A percentile compares a stretch with the other conserved stretches of the same genome.
phyloP scores from a whole-genome alignment of 345 rosid genomes.

The Euclidium syriacum region DNA sequence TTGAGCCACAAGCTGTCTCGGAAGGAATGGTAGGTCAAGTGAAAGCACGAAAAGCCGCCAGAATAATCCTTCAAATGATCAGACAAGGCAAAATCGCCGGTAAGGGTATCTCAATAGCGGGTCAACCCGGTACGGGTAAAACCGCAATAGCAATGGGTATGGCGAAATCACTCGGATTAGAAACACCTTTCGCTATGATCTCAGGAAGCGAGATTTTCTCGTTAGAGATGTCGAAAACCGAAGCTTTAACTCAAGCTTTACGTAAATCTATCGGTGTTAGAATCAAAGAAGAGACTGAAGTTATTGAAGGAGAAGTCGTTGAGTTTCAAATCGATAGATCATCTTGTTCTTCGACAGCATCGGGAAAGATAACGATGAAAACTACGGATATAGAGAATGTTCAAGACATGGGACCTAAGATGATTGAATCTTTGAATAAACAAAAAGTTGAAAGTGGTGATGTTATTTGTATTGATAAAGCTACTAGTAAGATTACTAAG shows the following conservation, averaged over 20 bases:
- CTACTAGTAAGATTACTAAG: slow-evolving; percentile 79
- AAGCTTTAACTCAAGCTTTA: slow-evolving; percentile 82
- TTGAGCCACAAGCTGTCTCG: slow-evolving; percentile 82
- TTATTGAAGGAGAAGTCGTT: slow-evolving; percentile 92
- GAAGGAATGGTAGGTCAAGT: slow-evolving; percentile 92
- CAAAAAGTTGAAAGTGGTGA: slow-evolving; percentile 96
- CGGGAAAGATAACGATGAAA: slow-evolving; percentile 84
- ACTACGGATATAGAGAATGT: slow-evolving; percentile 96
- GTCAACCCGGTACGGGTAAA: slow-evolving; percentile 96
- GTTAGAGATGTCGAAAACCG: slow-evolving; percentile 90
- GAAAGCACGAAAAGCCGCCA: slow-evolving; percentile 84
- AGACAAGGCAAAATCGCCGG: slow-evolving; percentile 87
- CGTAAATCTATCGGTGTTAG: slow-evolving; percentile 86
- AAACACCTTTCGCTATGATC: slow-evolving; percentile 93
- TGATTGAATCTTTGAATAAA: slow-evolving; percentile 86
- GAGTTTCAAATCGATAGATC: slow-evolving; percentile 86
- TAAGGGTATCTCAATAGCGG: slow-evolving; percentile 79
- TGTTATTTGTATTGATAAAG: slow-evolving; percentile 85
- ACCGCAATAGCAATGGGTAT: slow-evolving; percentile 98
- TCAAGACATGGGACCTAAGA: slow-evolving; percentile 83
- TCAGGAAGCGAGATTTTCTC: slow-evolving; percentile 89
- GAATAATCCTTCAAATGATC: slow-evolving; percentile 90
- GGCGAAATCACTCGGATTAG: slow-evolving; percentile 92
- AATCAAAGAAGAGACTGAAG: slow-evolving; percentile 85
- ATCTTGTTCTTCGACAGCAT: slow-evolving; percentile 70